Conservation (phyloP, 768 basidiomycete genomes). For the Leccinum uliginosum region DNA sequence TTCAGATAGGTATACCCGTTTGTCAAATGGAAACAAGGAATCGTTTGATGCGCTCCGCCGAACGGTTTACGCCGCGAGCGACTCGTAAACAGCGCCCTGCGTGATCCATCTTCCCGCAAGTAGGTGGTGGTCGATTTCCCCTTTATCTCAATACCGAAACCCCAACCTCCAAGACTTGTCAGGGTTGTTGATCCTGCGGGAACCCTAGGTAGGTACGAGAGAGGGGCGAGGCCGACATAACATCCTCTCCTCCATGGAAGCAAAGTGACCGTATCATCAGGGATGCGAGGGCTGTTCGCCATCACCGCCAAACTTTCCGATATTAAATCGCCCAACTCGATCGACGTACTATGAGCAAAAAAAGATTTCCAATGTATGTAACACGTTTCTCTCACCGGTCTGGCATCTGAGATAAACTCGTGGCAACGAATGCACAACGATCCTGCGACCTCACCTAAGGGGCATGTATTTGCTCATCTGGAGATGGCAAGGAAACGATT, state of each 20-base stretch:
- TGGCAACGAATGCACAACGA: slow-evolving; percentile 21
- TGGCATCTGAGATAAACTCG: slow-evolving; percentile 28
- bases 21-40: slow-evolving; percentile 10
- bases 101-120: slow-evolving; percentile 8
- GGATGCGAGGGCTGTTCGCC: slow-evolving; percentile 3
- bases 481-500: slow-evolving; percentile 7
- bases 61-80: slow-evolving; percentile 4
- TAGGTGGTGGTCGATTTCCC: neutral
- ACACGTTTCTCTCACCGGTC: slow-evolving; percentile 13
- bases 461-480: slow-evolving; percentile 21
- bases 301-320: slow-evolving; percentile 14
- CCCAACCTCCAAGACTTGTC: neutral
- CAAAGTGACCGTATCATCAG: slow-evolving; percentile 1
- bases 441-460: slow-evolving; percentile 23
- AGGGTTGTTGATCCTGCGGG: neutral
- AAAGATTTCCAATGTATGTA: slow-evolving; percentile 2
- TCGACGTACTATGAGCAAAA: slow-evolving; percentile 16
- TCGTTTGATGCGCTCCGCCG: slow-evolving; percentile 2
- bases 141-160: neutral
- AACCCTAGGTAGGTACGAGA: slow-evolving; percentile 13
- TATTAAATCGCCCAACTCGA: slow-evolving; percentile 24
- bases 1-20: slow-evolving; percentile 6
- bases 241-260: slow-evolving; percentile 8
- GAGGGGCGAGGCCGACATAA: neutral
- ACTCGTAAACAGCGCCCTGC: slow-evolving; percentile 6